Evolutionary conservation across 1,139 yeast genomes (phyloP).

Genomic region (Suhomyces taliae): DNA sequence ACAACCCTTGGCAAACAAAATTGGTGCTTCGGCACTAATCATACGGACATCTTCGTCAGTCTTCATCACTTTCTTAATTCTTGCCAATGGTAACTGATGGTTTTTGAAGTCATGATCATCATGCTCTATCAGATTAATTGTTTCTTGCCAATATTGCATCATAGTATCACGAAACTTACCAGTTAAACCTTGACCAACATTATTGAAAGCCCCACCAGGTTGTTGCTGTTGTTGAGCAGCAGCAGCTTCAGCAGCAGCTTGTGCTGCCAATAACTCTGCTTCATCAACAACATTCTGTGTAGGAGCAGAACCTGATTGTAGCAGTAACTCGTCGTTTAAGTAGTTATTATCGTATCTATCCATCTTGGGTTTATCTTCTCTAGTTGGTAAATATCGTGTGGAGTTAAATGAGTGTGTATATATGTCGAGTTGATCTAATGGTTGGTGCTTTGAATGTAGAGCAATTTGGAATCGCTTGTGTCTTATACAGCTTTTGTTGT

Average conservation of each 20-base stretch:
- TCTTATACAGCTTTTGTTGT: too few species aligned
- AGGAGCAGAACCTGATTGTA: slow-evolving; percentile 10
- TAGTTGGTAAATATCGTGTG: neutral
- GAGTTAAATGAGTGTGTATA: neutral
- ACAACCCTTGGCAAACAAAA: slow-evolving; percentile 94
- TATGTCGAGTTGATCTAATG: neutral
- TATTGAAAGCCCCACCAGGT: slow-evolving; percentile 75
- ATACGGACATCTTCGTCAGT: slow-evolving; percentile 96
- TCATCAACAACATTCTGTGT: slow-evolving; percentile 19
- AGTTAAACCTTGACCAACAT: slow-evolving; percentile 88
- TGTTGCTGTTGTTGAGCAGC: slow-evolving; percentile 48
- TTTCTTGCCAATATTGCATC: slow-evolving; percentile 97
- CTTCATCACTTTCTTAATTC: slow-evolving; percentile 95
- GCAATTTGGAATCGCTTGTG: neutral
- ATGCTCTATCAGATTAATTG: slow-evolving; percentile 85
- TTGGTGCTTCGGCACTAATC: slow-evolving; percentile 98
- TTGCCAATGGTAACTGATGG: slow-evolving; percentile 90
- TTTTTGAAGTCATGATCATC: slow-evolving; percentile 90
- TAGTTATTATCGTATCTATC: slow-evolving; percentile 17
- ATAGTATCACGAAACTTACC: slow-evolving; percentile 83
- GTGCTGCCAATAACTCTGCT: slow-evolving; percentile 33
- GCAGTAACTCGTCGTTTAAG: slow-evolving; percentile 16
- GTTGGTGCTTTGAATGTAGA: neutral
- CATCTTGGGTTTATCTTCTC: slow-evolving; percentile 4
- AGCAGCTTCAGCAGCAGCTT: slow-evolving; percentile 52